A percentile compares a stretch with the other conserved stretches of the same genome.
Evolutionary conservation across 2,329 filamentous ascomycete species (phyloP).

Genomic region (Coleophoma cylindrospora): DNA sequence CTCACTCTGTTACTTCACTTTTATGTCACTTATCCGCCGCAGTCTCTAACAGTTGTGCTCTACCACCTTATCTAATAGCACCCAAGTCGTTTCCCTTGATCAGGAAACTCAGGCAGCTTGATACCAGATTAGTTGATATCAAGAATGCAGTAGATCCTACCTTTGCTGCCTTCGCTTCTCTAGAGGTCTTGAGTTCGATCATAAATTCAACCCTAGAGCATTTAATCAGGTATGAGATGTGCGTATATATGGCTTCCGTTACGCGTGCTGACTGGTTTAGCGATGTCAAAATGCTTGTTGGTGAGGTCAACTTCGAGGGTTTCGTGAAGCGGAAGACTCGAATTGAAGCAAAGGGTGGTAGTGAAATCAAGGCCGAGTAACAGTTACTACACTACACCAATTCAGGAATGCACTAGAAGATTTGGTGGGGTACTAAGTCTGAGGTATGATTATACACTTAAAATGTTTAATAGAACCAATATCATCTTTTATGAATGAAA

Average conservation of each 20-base stretch:
- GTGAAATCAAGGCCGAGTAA: not conserved
- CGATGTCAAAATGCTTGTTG: not conserved
- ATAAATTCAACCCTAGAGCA: not conserved
- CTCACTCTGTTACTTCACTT: conserved; percentile 61
- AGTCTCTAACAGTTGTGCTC: conserved; percentile 58
- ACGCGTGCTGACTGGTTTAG: not conserved
- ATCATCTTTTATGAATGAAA: too few species aligned
- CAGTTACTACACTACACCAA: too few species aligned
- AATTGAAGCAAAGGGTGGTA: not conserved
- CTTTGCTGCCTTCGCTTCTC: conserved; percentile 67
- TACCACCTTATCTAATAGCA: conserved; percentile 63
- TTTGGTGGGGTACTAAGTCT: too few species aligned
- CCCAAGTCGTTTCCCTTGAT: conserved; percentile 56
- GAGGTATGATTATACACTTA: too few species aligned
- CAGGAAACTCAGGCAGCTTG: conserved; percentile 48
- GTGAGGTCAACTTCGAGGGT: not conserved
- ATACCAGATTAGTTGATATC: conserved; percentile 53
- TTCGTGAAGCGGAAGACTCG: not conserved
- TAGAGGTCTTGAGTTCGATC: conserved; percentile 45
- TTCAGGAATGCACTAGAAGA: too few species aligned
- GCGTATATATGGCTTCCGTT: not conserved
- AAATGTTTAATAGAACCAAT: too few species aligned
- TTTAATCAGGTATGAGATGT: not conserved
- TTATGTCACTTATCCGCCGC: conserved; percentile 63
- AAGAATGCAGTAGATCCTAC: conserved; percentile 63